Base-by-base conservation (phyloP, 768 basidiomycete species). In the Lenzites betulinus region DNA sequence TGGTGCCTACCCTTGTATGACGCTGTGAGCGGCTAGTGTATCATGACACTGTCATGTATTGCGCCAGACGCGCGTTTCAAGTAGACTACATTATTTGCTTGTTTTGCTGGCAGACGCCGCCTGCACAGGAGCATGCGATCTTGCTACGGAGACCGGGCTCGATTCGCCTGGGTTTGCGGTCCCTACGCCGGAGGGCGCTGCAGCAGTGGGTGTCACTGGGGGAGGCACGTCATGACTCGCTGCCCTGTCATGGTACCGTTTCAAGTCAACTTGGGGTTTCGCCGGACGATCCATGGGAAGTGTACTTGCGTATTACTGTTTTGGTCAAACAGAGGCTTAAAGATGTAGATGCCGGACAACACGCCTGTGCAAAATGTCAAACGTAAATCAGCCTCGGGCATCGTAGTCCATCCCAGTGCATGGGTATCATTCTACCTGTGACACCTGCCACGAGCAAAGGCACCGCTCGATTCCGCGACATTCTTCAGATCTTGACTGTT, bases 311-410 rank as follows among this genome's bases (percentile, higher is more conserved):
- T 48, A 11, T n/a, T 30, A 51, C 38, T 60, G 50, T 55, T 51
- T 42, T 59, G 50, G 42, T 74, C 71, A 11, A 81, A 60, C 20
- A 76, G 43, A 26, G 87, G 87, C 66, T 81, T 79, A 74, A 89
- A 89, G 53, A 88, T 84, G 69, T 89, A 88, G 22, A 87, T 69
- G 9, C 88, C 88, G 13, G 88, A 87, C 26, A 78, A 64, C 51
- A 87, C 70, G 30, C 88, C 88, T 89, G 62, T 15, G 51, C 59
- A 13, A n/a, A n/a, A 16, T 35, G 39, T 28, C 36, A 28, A 42
- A 12, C 48, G 33, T 25, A 42, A 43, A 55, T 61, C 49, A 61
- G 60, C 48, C 35, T 61, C 42, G 53, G 20, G 42, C 33, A 59
- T 50, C 25, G 30, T 7, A 44, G 46, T 13, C 46, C 39, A 33